A percentile compares a stretch with the other conserved stretches of the same genome.
These are phyloP conservation scores for Bauhinia variegata DNA, from an alignment of 306 rosid species.

Conservation along the genomic window DNA sequence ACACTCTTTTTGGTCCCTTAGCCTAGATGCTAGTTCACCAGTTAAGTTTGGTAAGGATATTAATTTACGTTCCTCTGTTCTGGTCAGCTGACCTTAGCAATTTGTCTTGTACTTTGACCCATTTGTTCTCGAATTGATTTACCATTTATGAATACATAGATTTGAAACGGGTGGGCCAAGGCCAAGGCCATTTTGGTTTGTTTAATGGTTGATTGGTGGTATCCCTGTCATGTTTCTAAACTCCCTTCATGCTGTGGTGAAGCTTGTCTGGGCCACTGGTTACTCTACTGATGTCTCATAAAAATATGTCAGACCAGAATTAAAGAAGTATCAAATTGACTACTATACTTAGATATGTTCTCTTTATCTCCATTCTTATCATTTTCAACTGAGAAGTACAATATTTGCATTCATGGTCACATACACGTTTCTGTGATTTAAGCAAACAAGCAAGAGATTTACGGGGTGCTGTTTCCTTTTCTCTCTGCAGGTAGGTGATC, in stretches of 20 bases:
- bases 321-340: conserved; percentile 13
- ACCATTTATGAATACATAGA: neutral
- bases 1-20: conserved; percentile 7
- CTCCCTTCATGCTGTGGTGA: neutral
- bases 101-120: conserved; percentile 24
- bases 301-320: conserved; percentile 8
- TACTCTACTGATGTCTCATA: conserved; percentile 9
- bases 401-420: neutral
- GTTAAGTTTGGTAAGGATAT: conserved; percentile 2
- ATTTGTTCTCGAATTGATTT: conserved; percentile 12
- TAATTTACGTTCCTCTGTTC: conserved; percentile 4
- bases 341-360: conserved; percentile 7
- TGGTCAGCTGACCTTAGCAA: neutral
- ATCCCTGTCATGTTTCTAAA: conserved; percentile 9
- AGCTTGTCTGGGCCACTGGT: conserved; percentile 22
- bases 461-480: conserved; percentile 17
- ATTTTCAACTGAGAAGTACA: neutral
- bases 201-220: conserved; percentile 2
- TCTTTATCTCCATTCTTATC: neutral
- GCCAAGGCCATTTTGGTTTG: conserved; percentile 13
- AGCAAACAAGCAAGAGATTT: conserved; percentile 1
- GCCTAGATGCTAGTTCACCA: conserved; percentile 17
- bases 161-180: neutral
- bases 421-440: conserved; percentile 5
- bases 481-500: conserved; percentile 34